phyloP scores from a whole-genome alignment of 257 asterid genomes.

The Fraxinus excelsior region DNA sequence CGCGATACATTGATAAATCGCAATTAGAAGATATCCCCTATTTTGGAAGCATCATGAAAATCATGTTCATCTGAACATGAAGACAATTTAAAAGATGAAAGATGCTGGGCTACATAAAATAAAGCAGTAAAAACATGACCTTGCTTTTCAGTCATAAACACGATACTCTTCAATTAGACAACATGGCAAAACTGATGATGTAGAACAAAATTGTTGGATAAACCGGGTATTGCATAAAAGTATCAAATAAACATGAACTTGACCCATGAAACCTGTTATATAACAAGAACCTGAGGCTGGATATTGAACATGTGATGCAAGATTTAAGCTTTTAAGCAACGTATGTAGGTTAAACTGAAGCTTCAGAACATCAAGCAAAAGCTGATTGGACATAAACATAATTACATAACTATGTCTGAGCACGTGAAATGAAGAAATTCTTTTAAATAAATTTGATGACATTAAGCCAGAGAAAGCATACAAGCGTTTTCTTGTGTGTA shows the following conservation, averaged over 20 bases:
- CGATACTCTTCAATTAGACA: not conserved
- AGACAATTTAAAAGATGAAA: not conserved
- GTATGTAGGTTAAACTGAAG: constrained; percentile 21
- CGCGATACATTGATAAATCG: not conserved
- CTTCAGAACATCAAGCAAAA: constrained; percentile 18
- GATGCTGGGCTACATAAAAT: not conserved
- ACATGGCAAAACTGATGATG: not conserved
- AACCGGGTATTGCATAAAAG: not conserved
- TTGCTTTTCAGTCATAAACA: not conserved
- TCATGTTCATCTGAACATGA: not conserved
- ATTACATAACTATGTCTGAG: constrained; percentile 1
- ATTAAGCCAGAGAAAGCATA: constrained; percentile 43
- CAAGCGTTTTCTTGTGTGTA: constrained; percentile 95
- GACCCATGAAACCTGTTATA: not conserved
- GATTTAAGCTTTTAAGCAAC: not conserved
- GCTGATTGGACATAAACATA: not conserved
- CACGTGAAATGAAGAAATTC: not conserved
- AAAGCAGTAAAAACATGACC: not conserved
- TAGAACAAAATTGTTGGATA: not conserved
- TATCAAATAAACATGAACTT: not conserved
- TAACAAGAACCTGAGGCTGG: not conserved
- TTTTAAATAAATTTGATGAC: constrained; percentile 12
- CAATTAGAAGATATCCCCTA: not conserved
- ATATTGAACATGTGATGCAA: not conserved
- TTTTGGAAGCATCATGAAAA: not conserved